Conservation (phyloP, 1,284 basidiomycete genomes). For the Amylostereum areolatum region DNA sequence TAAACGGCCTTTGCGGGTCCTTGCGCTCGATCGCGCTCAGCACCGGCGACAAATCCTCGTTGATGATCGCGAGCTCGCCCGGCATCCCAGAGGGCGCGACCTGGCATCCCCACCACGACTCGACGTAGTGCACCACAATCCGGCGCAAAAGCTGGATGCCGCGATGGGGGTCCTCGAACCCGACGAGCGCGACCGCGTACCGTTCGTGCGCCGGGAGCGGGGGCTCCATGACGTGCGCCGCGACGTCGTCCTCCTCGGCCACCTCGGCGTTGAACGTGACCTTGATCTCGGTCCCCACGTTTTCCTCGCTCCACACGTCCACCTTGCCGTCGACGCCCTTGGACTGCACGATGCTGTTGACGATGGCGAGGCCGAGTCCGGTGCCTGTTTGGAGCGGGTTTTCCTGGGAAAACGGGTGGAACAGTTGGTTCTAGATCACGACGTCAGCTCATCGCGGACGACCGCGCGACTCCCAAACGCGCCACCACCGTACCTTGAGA, state of each 20-base stretch:
- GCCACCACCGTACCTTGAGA: constrained; percentile 51
- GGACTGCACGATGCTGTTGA: constrained; percentile 87
- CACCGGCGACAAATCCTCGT: constrained; percentile 70
- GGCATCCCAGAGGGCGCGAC: constrained; percentile 35
- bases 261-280: constrained; percentile 79
- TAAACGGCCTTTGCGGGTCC: constrained; percentile 60
- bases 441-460: no score
- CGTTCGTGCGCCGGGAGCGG: constrained; percentile 40
- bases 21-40: constrained; percentile 49
- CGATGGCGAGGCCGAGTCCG: constrained; percentile 94
- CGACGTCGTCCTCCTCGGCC: constrained; percentile 36
- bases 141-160: constrained; percentile 66
- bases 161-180: constrained; percentile 63
- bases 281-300: constrained; percentile 89
- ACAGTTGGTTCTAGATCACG: constrained; percentile 74
- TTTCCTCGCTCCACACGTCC: constrained; percentile 85
- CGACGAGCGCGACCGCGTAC: constrained; percentile 59
- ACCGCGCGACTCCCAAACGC: not conserved
- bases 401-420: constrained; percentile 96
- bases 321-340: constrained; percentile 85
- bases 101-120: constrained; percentile 74
- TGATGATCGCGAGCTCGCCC: constrained; percentile 78
- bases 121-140: constrained; percentile 64
- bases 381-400: constrained; percentile 90
- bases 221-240: constrained; percentile 33